Evolutionary conservation across 441 rosid species (phyloP).

Genomic region (Populus hybrid): DNA sequence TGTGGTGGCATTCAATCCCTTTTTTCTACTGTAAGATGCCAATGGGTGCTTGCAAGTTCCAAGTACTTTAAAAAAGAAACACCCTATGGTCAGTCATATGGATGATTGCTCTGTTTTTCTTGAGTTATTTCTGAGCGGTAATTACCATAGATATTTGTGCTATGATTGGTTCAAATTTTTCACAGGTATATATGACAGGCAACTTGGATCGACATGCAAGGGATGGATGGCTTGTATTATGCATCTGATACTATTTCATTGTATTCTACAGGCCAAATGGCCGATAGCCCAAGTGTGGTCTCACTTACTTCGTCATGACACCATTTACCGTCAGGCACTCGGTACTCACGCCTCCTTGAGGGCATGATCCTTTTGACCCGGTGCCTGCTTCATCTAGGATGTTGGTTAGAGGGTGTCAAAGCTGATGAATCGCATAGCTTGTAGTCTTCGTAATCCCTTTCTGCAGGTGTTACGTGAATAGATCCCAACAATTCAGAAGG

Average conservation of each 20-base stretch:
- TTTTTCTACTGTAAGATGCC: neutral
- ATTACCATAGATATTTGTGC: neutral
- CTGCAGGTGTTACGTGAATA: neutral
- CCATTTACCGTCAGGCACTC: neutral
- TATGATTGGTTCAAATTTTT: neutral
- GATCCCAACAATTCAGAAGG: neutral
- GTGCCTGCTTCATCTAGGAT: neutral
- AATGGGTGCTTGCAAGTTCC: neutral
- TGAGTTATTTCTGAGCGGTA: neutral
- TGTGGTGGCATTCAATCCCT: neutral
- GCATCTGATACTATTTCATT: neutral
- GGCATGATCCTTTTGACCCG: neutral
- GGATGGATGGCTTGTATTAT: neutral
- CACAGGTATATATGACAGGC: neutral
- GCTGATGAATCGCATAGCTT: no score
- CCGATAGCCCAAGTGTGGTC: neutral
- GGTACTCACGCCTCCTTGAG: no score
- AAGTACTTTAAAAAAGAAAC: neutral
- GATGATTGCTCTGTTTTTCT: neutral
- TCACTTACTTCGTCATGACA: neutral
- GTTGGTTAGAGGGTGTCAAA: no score
- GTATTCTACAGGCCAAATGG: neutral
- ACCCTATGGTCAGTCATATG: no score
- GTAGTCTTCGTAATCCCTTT: neutral
- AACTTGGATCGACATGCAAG: neutral